Conservation (phyloP, 129 eudicot species). For the Escallonia rubra region DNA sequence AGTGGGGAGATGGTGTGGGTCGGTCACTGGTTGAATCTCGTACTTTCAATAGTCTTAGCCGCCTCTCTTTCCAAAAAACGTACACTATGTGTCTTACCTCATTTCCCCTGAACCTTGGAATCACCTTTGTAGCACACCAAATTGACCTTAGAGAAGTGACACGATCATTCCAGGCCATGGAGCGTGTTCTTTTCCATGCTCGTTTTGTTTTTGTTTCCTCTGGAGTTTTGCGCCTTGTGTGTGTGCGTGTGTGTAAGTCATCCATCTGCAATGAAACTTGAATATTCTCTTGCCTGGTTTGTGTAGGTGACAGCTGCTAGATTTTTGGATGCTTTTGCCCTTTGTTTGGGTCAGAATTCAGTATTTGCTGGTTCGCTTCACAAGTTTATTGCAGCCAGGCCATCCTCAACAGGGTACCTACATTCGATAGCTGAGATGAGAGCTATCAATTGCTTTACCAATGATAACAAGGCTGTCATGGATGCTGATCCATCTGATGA, state of each 20-base stretch:
- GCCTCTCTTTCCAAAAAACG: too few species aligned
- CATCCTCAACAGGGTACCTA: constrained; percentile 65
- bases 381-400: constrained; percentile 54
- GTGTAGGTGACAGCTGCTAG: constrained; percentile 74
- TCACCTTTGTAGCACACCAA: background rate
- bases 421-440: constrained; percentile 86
- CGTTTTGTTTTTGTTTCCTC: too few species aligned
- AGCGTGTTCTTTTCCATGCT: too few species aligned
- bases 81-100: too few species aligned
- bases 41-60: too few species aligned
- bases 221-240: too few species aligned
- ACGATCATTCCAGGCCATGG: background rate
- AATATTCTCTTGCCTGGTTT: constrained; percentile 2
- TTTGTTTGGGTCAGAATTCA: constrained; percentile 75
- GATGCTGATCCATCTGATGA: constrained; percentile 28
- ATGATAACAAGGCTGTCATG: constrained; percentile 16
- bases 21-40: too few species aligned
- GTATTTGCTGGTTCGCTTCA: constrained; percentile 80
- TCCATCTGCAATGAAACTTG: background rate
- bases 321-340: constrained; percentile 74
- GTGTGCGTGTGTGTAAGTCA: background rate
- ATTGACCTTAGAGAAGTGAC: background rate
- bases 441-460: constrained; percentile 22
- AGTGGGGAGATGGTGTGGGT: too few species aligned
- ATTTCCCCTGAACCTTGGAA: background rate